Percentiles rank a stretch among this genome's conserved stretches.
phyloP scores from a whole-genome alignment of 176 grass and related monocot genomes.

The Thinopyrum elongatum region DNA sequence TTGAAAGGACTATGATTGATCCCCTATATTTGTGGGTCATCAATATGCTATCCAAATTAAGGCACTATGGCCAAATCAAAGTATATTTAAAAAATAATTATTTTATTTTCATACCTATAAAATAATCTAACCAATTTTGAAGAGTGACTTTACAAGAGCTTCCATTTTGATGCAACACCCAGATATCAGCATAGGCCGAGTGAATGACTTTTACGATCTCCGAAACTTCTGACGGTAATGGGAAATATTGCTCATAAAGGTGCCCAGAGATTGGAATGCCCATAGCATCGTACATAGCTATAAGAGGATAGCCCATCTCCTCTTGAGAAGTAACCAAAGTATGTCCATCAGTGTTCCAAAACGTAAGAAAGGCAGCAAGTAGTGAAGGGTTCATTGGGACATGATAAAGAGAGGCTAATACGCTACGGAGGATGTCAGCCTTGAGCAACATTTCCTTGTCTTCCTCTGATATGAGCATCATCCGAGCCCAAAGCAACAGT shows the following conservation, averaged over 20 bases:
- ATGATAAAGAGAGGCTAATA: neutral
- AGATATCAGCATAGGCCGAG: neutral
- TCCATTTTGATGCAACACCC: neutral
- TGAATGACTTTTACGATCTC: neutral
- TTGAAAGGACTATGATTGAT: too few species aligned
- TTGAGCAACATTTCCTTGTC: neutral
- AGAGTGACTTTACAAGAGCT: neutral
- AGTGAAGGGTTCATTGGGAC: neutral
- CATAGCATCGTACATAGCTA: neutral
- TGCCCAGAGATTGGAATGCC: neutral
- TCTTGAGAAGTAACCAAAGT: neutral
- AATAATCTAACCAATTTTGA: neutral
- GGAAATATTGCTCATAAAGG: neutral
- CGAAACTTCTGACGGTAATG: neutral
- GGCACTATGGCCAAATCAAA: too few species aligned
- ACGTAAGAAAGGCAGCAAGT: neutral
- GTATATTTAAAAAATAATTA: too few species aligned
- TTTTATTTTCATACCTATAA: neutral
- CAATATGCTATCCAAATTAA: too few species aligned
- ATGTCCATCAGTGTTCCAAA: neutral
- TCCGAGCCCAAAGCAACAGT: neutral
- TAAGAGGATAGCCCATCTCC: neutral
- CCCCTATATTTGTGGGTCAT: too few species aligned
- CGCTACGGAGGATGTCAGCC: neutral
- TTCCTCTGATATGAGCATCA: neutral